Base-by-base conservation (phyloP, 768 basidiomycete species). In the Suillus weaverae region DNA sequence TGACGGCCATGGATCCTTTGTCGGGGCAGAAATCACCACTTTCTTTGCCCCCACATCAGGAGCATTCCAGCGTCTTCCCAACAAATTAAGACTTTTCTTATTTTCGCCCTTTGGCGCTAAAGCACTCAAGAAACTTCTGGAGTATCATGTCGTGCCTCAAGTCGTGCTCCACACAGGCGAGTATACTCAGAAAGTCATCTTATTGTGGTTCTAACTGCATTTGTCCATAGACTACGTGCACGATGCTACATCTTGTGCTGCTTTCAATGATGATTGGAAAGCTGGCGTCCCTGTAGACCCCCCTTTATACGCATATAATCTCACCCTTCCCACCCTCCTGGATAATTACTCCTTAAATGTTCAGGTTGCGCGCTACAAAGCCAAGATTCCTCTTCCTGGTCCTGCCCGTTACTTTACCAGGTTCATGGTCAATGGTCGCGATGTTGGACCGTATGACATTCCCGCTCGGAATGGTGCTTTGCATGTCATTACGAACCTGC, bases 101-200 rank as follows among this genome's bases (percentile, higher is more conserved):
- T 88, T 89, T 74, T 88, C 87, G 5, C 85, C 86, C 1, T 84
- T 85, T 62, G 88, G 88, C 8, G 76, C 78, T 38, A 72, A 68
- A 22, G 82, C 75, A 13, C 66, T 89, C 60, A 81, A 77, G 66
- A 88, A 87, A 73, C 64, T 89, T 22, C 69, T 90, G 16, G 76
- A 84, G 53, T 89, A 82, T 74, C 88, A 90, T 73, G 78, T 85
- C 63, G 80, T 85, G 7, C 85, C 85, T 0, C 74, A 80, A 11
- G 64, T 77, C 18, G 74, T 85, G 30, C 73, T 87, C n/a, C 78
- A 85, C 68, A 82, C 83, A 5, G 83, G 87, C 80, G 61, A 77
- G 78, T 69, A 46, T 10, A 16, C 43, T 18, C 11, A 59, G 38
- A 41, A 20, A 46, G n/a, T 18, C 5, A 16, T 43, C n/a, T 32